phyloP scores from a whole-genome alignment of 169 alveolate genomes.

The Plasmodium sp. region DNA sequence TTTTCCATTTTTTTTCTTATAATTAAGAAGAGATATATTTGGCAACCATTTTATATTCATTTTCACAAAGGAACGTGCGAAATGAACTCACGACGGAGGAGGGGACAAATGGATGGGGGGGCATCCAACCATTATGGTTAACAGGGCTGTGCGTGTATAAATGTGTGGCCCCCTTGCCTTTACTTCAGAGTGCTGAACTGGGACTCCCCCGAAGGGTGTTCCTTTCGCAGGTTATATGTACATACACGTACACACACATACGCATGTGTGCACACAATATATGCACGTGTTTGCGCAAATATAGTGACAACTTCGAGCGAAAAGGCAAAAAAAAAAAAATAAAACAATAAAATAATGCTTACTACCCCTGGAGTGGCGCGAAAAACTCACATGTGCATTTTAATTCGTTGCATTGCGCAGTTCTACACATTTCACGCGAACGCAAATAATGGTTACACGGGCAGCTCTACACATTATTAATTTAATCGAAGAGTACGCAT shows the following conservation, averaged over 20 bases:
- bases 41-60: constrained; percentile 62
- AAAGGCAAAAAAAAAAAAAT: background rate
- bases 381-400: background rate
- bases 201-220: background rate
- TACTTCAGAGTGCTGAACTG: constrained; percentile 1
- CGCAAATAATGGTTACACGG: background rate
- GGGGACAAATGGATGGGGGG: background rate
- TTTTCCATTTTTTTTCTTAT: constrained; percentile 24
- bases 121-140: background rate
- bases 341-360: background rate
- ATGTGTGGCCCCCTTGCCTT: background rate
- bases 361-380: background rate
- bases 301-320: background rate
- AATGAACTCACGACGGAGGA: background rate
- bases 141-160: background rate
- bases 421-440: background rate
- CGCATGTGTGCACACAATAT: background rate
- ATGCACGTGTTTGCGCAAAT: background rate
- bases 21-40: constrained; percentile 29
- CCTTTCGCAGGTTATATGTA: background rate
- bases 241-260: background rate
- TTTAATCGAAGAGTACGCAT: background rate
- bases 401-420: background rate
- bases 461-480: background rate
- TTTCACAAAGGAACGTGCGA: constrained; percentile 14